Evolutionary conservation across 2,329 filamentous ascomycete genomes (phyloP).

Genomic region (Phialophora tarda): DNA sequence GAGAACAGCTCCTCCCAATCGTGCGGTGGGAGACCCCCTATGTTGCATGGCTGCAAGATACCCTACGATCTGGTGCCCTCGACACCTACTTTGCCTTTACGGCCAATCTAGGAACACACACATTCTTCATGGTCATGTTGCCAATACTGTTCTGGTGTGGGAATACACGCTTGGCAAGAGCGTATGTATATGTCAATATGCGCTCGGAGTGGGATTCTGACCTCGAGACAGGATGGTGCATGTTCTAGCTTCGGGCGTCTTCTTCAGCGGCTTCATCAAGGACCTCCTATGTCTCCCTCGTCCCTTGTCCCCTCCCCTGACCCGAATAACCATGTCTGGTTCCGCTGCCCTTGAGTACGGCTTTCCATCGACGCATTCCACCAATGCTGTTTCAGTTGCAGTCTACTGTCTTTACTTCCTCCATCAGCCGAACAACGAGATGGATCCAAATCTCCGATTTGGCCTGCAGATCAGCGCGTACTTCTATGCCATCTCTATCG

Average conservation of each 20-base stretch:
- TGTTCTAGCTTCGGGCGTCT: slow-evolving; percentile 77
- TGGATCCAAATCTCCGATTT: slow-evolving; percentile 64
- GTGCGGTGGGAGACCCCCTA: slow-evolving; percentile 95
- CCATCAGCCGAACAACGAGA: slow-evolving; percentile 50
- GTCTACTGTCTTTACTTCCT: slow-evolving; percentile 79
- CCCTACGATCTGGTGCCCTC: slow-evolving; percentile 78
- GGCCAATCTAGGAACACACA: slow-evolving; percentile 95
- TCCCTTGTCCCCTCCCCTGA: slow-evolving; percentile 86
- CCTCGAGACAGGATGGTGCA: slow-evolving; percentile 60
- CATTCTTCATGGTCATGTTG: slow-evolving; percentile 96
- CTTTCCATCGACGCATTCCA: slow-evolving; percentile 95
- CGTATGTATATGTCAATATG: slow-evolving; percentile 61
- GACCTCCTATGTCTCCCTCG: slow-evolving; percentile 91
- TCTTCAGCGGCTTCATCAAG: slow-evolving; percentile 91
- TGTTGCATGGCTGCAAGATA: slow-evolving; percentile 82
- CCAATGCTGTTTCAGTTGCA: slow-evolving; percentile 93
- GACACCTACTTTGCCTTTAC: slow-evolving; percentile 98
- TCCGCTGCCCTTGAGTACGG: slow-evolving; percentile 95
- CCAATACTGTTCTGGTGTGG: slow-evolving; percentile 98
- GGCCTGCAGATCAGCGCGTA: slow-evolving; percentile 73
- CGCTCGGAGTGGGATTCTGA: slow-evolving; percentile 21
- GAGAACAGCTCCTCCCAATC: slow-evolving; percentile 80
- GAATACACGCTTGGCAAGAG: slow-evolving; percentile 81
- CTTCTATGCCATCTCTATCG: slow-evolving; percentile 86
- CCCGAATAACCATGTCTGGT: slow-evolving; percentile 96